Evolutionary conservation across 208 protist species (phyloP).

Genomic region (Leishmania major): DNA sequence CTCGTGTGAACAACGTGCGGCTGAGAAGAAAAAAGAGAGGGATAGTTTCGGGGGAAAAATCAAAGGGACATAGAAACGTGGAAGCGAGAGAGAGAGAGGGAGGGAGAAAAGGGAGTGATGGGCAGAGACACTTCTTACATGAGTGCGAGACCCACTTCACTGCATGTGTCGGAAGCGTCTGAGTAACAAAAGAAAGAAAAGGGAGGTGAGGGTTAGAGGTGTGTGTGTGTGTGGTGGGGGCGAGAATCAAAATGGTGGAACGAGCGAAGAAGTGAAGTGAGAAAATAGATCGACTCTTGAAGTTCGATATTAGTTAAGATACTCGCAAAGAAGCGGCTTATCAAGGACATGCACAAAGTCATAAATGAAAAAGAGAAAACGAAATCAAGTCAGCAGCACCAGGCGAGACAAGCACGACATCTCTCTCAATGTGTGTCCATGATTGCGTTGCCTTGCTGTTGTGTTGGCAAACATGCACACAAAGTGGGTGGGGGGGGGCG

Average conservation of each 20-base stretch:
- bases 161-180: neutral
- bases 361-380: neutral
- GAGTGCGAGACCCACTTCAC: neutral
- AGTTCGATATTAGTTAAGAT: neutral
- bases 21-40: neutral
- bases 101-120: neutral
- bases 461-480: neutral
- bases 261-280: neutral
- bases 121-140: neutral
- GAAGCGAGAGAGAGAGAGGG: neutral
- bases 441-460: neutral
- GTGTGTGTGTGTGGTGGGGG: neutral
- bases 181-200: neutral
- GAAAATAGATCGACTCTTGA: neutral
- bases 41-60: neutral
- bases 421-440: neutral
- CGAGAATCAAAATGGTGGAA: neutral
- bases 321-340: neutral
- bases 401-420: neutral
- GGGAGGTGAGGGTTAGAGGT: neutral
- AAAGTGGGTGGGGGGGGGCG: neutral
- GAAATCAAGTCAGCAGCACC: neutral
- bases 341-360: neutral
- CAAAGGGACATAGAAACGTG: neutral
- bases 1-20: neutral